These are phyloP conservation scores for Phytophthora agathidicida DNA, from an alignment of 352 stramenopile genomes.

Conservation along the genomic window DNA sequence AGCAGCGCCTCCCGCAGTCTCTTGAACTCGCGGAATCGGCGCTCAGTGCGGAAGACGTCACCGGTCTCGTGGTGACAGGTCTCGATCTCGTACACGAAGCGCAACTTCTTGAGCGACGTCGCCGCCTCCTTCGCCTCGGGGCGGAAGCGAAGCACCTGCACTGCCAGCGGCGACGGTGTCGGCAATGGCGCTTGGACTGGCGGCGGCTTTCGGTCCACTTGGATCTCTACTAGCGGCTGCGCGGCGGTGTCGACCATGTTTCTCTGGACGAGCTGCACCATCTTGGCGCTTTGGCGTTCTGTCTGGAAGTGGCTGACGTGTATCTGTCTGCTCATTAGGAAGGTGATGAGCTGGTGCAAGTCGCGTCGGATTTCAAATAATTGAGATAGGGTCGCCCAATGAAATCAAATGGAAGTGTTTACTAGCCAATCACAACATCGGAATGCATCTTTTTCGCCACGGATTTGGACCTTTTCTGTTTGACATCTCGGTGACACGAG, in stretches of 20 bases:
- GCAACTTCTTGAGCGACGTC: constrained; percentile 61
- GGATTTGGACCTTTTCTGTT: constrained; percentile 9
- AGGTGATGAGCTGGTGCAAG: constrained; percentile 10
- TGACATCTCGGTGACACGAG: constrained; percentile 10
- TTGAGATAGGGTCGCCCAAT: constrained; percentile 11
- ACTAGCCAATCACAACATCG: constrained; percentile 19
- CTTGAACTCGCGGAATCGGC: constrained; percentile 76
- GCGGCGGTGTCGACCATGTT: constrained; percentile 8
- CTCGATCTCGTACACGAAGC: constrained; percentile 82
- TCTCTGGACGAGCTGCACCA: constrained; percentile 28
- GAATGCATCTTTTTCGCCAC: constrained; percentile 1
- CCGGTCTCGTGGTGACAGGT: constrained; percentile 66
- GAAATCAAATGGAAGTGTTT: constrained; percentile 20
- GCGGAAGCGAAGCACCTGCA: constrained; percentile 65
- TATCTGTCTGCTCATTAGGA: constrained; percentile 8
- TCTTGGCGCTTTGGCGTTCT: constrained; percentile 16
- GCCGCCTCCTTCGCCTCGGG: constrained; percentile 53
- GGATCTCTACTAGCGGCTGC: constrained; percentile 27
- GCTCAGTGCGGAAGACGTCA: constrained; percentile 57
- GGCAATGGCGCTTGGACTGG: constrained; percentile 7
- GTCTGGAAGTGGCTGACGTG: constrained; percentile 20
- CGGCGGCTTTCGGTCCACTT: constrained; percentile 23
- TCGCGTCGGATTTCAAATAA: constrained; percentile 5
- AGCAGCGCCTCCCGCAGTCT: constrained; percentile 67
- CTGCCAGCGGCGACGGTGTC: constrained; percentile 35